A percentile compares a stretch with the other conserved stretches of the same genome.
These are phyloP conservation scores for Lasiodiplodia theobromae DNA, from an alignment of 2,329 filamentous ascomycete genomes.

Conservation along the genomic window DNA sequence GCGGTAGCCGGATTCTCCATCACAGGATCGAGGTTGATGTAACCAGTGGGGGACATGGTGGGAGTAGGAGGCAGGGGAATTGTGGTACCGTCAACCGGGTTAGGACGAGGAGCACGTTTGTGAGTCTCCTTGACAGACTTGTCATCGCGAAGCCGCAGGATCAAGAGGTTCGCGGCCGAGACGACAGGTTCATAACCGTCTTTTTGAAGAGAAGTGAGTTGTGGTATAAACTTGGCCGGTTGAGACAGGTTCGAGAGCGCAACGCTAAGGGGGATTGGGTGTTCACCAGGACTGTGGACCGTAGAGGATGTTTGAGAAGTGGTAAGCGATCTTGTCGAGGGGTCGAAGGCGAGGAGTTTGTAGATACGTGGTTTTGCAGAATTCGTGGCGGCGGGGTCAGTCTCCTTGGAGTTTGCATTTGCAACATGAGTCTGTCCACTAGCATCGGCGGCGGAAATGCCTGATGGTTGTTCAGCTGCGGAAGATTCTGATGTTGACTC, in stretches of 20 bases:
- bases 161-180: slow-evolving; percentile 41
- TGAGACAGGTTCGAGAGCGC: slow-evolving; percentile 20
- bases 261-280: slow-evolving; percentile 32
- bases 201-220: slow-evolving; percentile 34
- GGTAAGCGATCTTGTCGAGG: slow-evolving; percentile 38
- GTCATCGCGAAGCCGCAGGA: slow-evolving; percentile 37
- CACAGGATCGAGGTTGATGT: slow-evolving; percentile 29
- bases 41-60: slow-evolving; percentile 28
- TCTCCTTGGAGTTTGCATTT: background rate
- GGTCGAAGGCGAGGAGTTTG: slow-evolving; percentile 40
- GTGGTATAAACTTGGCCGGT: slow-evolving; percentile 34
- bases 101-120: slow-evolving; percentile 29
- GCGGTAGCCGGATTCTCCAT: slow-evolving; percentile 16
- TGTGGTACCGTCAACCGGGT: slow-evolving; percentile 47
- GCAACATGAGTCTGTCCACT: background rate
- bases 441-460: background rate
- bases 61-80: slow-evolving; percentile 34
- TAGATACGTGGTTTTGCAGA: slow-evolving; percentile 31
- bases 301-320: slow-evolving; percentile 31
- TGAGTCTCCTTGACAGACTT: background rate
- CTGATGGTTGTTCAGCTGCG: background rate
- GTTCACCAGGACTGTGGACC: slow-evolving; percentile 30
- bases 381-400: background rate
- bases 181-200: slow-evolving; percentile 39
- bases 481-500: background rate